Evolutionary conservation across 768 basidiomycete genomes (phyloP), one percentile per base, ranked within the genome.

Genomic region (Mycena indigotica): DNA sequence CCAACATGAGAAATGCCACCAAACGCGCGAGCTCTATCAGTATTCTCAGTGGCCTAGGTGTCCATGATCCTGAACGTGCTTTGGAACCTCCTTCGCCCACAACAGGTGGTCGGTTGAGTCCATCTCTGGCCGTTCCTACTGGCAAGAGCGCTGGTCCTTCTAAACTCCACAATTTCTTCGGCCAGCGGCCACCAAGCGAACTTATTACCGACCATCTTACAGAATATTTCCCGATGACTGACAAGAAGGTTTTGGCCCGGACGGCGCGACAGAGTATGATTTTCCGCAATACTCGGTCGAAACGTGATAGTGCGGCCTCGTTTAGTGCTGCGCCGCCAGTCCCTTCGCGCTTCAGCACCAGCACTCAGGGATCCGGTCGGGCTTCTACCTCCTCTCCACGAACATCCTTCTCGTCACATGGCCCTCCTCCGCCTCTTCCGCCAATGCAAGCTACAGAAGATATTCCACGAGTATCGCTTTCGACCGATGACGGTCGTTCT

Each of bases 141-240:
- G 70, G 66, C 57, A 73, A 70, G 32, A 75, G 73, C 41, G 83
- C 83, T 64, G 75, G 80, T 8, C 83, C 87, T 3, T 83, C 84
- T 21, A 95, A 93, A 67, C 70, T 95, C 46, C 91, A 91, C 72
- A 95, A 94, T 78, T 99, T 98, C 80, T 96, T 98, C 65, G 97
- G 96, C 16, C 97, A 98, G 67, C 90, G 97, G 38, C 97, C 97
- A 0, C 95, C 97, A 0, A 93, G 91, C 74, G 97, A 98, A 72
- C 85, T 98, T 61, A 98, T 98, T 76, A 92, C 95, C 24, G 96
- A 80, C 5, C 95, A 98, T 69, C 73, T 98, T 50, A 86, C 89
- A 19, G 95, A 97, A 59, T 99, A 90, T 78, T 99, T 99, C 85
- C 97, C 97, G 1, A 82, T 84, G 61, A 87, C 93, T 3, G 94